Percentiles rank a stretch among this genome's conserved stretches.
These are phyloP conservation scores for Neurospora sp. DNA, from an alignment of 495 filamentous ascomycete genomes.

Conservation along the genomic window DNA sequence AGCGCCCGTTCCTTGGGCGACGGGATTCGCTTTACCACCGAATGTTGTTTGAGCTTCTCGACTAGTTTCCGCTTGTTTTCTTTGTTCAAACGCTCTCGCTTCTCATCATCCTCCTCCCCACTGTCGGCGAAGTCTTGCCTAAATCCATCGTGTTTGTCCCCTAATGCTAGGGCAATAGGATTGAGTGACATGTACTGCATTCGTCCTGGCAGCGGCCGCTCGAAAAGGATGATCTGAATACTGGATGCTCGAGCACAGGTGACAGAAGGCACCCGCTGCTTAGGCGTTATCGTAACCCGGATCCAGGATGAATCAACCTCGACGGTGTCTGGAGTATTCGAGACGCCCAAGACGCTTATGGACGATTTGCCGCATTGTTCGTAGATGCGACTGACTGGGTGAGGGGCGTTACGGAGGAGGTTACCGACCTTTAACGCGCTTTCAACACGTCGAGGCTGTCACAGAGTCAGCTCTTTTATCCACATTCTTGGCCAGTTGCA, in stretches of 20 bases:
- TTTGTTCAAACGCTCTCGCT: slow-evolving; percentile 43
- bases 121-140: slow-evolving; percentile 29
- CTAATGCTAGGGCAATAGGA: slow-evolving; percentile 80
- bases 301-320: slow-evolving; percentile 63
- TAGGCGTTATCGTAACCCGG: slow-evolving; percentile 49
- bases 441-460: slow-evolving; percentile 60
- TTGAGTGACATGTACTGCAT: slow-evolving; percentile 96
- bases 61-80: slow-evolving; percentile 52
- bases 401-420: slow-evolving; percentile 71
- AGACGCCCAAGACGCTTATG: slow-evolving; percentile 76
- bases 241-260: slow-evolving; percentile 57
- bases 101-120: slow-evolving; percentile 54
- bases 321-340: slow-evolving; percentile 47
- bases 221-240: slow-evolving; percentile 81
- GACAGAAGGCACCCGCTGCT: slow-evolving; percentile 55
- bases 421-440: slow-evolving; percentile 77
- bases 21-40: slow-evolving; percentile 61
- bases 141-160: slow-evolving; percentile 52
- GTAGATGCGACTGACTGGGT: slow-evolving; percentile 72
- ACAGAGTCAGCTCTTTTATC: slow-evolving; percentile 4
- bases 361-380: slow-evolving; percentile 71
- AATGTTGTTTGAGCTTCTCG: slow-evolving; percentile 86
- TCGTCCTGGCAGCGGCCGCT: slow-evolving; percentile 69
- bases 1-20: slow-evolving; percentile 78
- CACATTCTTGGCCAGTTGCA: background rate